Conservation (phyloP, 1,284 basidiomycete genomes). For the Austroboletus novae-zelandiae region DNA sequence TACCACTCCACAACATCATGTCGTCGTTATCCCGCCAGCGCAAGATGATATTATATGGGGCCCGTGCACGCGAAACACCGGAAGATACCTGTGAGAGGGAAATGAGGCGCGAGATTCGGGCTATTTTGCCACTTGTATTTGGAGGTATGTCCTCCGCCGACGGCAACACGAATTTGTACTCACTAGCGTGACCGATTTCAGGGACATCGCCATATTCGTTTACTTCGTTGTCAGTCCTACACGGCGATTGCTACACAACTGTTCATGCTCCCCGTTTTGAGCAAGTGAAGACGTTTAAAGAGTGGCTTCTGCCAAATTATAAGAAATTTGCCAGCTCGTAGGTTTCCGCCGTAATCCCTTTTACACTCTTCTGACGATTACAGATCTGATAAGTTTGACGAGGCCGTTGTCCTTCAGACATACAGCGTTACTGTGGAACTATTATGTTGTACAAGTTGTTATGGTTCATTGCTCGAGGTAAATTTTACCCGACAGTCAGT, state of each 20-base stretch:
- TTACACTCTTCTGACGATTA: background rate
- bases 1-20: constrained; percentile 59
- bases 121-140: constrained; percentile 64
- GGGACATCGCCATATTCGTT: constrained; percentile 30
- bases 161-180: background rate
- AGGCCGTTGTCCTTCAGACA: constrained; percentile 40
- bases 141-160: constrained; percentile 43
- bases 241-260: constrained; percentile 44
- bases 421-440: constrained; percentile 60
- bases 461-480: constrained; percentile 67
- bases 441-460: constrained; percentile 60
- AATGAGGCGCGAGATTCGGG: constrained; percentile 66
- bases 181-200: constrained; percentile 13
- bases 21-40: constrained; percentile 63
- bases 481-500: constrained; percentile 14
- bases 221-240: constrained; percentile 40
- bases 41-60: constrained; percentile 64
- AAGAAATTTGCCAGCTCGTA: constrained; percentile 48
- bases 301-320: constrained; percentile 69
- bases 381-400: constrained; percentile 28
- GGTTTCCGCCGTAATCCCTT: background rate
- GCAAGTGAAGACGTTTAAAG: constrained; percentile 61
- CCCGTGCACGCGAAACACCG: constrained; percentile 60
- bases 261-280: constrained; percentile 62
- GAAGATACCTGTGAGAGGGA: constrained; percentile 66